A percentile compares a stretch with the other conserved stretches of the same genome.
Conservation (phyloP, 352 stramenopile species). For the Globisporangium okanoganense region DNA sequence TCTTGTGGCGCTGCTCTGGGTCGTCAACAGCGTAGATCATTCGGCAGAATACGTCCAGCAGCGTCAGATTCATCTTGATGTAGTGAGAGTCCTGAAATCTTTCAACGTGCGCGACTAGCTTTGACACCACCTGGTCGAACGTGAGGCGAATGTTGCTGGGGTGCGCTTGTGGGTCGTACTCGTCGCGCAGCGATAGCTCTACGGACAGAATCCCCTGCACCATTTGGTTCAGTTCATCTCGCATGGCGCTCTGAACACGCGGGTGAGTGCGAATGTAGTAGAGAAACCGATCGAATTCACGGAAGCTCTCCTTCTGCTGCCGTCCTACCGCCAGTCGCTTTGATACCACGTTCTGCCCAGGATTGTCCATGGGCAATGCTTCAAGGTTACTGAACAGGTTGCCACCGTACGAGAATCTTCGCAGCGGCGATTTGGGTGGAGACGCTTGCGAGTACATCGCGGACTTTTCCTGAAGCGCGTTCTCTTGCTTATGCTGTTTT, state of each 20-base stretch:
- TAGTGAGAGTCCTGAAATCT: constrained; percentile 50
- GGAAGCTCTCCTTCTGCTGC: constrained; percentile 28
- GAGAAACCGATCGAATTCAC: constrained; percentile 48
- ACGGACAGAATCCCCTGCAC: constrained; percentile 60
- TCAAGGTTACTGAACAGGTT: constrained; percentile 9
- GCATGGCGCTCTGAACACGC: constrained; percentile 41
- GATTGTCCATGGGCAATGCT: background rate
- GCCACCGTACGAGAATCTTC: constrained; percentile 7
- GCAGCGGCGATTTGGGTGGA: constrained; percentile 13
- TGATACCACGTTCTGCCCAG: background rate
- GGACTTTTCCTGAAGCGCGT: background rate
- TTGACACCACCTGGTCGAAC: constrained; percentile 63
- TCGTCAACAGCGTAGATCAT: constrained; percentile 70
- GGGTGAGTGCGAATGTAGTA: constrained; percentile 33
- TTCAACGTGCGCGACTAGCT: constrained; percentile 57
- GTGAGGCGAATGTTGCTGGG: constrained; percentile 41
- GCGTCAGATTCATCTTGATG: constrained; percentile 61
- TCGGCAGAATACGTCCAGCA: constrained; percentile 67
- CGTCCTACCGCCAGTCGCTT: background rate
- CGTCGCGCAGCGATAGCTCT: constrained; percentile 37
- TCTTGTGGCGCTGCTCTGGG: constrained; percentile 40
- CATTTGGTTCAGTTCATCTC: constrained; percentile 72
- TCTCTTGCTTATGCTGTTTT: background rate
- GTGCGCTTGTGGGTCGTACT: constrained; percentile 43
- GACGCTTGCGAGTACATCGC: constrained; percentile 10